These are phyloP conservation scores for Sarocladium strictum DNA, from an alignment of 2,329 filamentous ascomycete species.

Conservation along the genomic window DNA sequence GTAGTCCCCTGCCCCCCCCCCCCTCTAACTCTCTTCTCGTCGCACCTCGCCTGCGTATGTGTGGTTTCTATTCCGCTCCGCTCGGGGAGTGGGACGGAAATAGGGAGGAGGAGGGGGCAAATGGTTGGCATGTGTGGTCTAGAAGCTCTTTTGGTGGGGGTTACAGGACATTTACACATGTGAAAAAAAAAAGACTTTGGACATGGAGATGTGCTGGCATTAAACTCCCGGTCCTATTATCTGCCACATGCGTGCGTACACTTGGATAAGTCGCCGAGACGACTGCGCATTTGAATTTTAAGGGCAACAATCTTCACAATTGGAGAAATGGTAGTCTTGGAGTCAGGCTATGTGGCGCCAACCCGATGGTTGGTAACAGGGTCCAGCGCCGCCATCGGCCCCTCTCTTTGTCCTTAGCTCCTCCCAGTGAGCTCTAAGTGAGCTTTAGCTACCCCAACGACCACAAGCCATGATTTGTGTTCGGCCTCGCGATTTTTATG, in stretches of 20 bases:
- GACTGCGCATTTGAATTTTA: neutral
- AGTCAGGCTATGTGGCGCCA: neutral
- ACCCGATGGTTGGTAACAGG: neutral
- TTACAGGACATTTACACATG: too few species aligned
- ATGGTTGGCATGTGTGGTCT: neutral
- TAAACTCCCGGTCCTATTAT: too few species aligned
- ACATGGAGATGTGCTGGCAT: neutral
- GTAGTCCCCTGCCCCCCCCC: too few species aligned
- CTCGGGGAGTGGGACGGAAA: neutral
- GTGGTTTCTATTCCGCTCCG: neutral
- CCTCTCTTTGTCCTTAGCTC: neutral
- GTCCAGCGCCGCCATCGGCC: slow-evolving; percentile 1
- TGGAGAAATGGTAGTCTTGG: neutral
- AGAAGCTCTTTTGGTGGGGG: slow-evolving; percentile 6
- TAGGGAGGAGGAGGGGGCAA: neutral
- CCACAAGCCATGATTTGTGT: neutral
- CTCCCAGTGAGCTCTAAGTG: too few species aligned
- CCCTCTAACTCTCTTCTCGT: too few species aligned
- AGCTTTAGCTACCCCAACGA: slow-evolving; percentile 1
- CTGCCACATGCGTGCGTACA: too few species aligned
- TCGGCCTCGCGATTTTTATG: too few species aligned
- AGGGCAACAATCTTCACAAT: neutral
- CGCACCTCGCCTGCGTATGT: neutral
- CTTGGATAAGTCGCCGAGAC: too few species aligned
- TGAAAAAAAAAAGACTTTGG: neutral